A percentile compares a stretch with the other conserved stretches of the same genome.
Evolutionary conservation across 2,329 filamentous ascomycete genomes (phyloP).

Genomic region (Botrytis galanthina): DNA sequence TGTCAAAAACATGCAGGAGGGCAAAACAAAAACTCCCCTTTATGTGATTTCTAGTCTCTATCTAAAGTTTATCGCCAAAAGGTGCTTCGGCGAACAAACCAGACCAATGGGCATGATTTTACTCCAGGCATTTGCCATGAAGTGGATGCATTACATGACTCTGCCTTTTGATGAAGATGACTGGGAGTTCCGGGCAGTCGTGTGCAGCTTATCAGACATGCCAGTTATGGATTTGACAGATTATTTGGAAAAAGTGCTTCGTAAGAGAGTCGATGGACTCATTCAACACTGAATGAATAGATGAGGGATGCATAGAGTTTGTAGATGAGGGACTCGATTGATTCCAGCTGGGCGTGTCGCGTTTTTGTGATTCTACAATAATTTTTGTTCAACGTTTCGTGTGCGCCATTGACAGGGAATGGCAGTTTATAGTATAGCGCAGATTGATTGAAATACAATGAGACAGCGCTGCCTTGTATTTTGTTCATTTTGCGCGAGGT

Average conservation of each 20-base stretch:
- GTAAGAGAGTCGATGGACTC: background rate
- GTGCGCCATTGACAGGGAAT: background rate
- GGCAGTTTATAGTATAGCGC: background rate
- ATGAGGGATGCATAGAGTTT: background rate
- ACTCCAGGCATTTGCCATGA: background rate
- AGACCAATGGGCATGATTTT: background rate
- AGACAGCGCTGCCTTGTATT: background rate
- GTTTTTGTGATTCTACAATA: background rate
- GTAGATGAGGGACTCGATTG: background rate
- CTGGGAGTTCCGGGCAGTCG: background rate
- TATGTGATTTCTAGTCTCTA: background rate
- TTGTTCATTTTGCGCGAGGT: background rate
- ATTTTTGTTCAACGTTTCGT: background rate
- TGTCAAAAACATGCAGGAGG: background rate
- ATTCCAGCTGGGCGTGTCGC: background rate
- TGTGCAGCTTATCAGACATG: background rate
- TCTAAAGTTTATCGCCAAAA: background rate
- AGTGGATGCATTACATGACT: background rate
- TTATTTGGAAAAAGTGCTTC: background rate
- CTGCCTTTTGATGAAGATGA: constrained; percentile 6
- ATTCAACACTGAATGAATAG: background rate
- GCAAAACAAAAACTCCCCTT: background rate
- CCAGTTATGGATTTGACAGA: background rate
- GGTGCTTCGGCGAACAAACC: background rate
- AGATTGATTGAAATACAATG: background rate